phyloP scores from a whole-genome alignment of 139 green algal species.

The Micractinium conductrix region DNA sequence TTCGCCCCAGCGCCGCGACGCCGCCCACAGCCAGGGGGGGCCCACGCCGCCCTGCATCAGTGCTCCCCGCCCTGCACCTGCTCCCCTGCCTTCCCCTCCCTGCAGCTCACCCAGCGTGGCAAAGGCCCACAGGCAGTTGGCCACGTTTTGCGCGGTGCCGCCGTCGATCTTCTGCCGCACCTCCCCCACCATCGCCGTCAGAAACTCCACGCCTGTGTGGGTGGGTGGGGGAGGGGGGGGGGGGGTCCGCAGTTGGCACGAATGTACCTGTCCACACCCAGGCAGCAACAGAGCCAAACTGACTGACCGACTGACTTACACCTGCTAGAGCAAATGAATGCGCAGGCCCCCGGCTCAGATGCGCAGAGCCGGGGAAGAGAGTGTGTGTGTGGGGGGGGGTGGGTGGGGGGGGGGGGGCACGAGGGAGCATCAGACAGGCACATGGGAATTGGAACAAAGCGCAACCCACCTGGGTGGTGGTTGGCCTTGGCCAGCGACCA shows the following conservation, averaged over 20 bases:
- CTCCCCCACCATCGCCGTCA: constrained; percentile 27
- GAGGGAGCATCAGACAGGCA: too few relatives aligned
- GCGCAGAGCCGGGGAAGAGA: too few relatives aligned
- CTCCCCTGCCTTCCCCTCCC: not conserved
- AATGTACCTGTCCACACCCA: too few relatives aligned
- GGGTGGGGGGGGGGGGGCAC: too few relatives aligned
- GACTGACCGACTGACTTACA: not conserved
- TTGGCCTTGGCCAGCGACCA: constrained; percentile 64
- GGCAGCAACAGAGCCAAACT: too few relatives aligned
- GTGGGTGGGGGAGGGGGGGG: too few relatives aligned
- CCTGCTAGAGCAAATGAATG: not conserved
- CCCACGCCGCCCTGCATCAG: not conserved
- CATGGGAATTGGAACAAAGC: not conserved
- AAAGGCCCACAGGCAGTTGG: constrained; percentile 59
- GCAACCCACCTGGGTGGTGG: constrained; percentile 40
- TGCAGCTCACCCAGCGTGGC: constrained; percentile 27
- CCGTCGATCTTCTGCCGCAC: constrained; percentile 18
- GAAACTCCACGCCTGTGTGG: not conserved
- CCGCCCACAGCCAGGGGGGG: not conserved
- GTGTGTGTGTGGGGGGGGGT: too few relatives aligned
- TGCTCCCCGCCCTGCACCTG: not conserved
- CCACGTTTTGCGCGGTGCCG: constrained; percentile 45
- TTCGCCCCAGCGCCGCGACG: not conserved
- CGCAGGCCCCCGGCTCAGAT: not conserved
- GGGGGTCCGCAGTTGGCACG: too few relatives aligned